phyloP scores from a whole-genome alignment of 2,329 filamentous ascomycete genomes.

The Ceratocystis papillata region DNA sequence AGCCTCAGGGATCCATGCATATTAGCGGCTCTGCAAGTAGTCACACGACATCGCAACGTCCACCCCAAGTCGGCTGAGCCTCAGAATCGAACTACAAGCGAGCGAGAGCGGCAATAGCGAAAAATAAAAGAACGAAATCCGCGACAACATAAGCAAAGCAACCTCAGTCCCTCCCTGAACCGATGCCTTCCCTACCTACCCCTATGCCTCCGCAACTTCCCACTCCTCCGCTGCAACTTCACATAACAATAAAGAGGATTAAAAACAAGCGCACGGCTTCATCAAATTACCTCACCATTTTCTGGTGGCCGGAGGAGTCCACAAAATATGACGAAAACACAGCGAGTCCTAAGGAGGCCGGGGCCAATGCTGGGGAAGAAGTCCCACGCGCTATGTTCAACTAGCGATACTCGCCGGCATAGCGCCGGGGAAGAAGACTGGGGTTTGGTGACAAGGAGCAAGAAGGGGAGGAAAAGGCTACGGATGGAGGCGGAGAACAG shows the following conservation, averaged over 20 bases:
- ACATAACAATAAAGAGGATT: not conserved
- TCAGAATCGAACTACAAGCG: too few species aligned
- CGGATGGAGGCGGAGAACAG: not conserved
- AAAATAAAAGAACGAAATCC: too few species aligned
- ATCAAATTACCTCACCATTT: conserved; percentile 3
- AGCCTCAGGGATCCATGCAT: not conserved
- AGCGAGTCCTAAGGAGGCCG: not conserved
- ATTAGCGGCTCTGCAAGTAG: too few species aligned
- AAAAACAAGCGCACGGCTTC: conserved; percentile 3
- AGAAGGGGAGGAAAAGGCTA: not conserved
- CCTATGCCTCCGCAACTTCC: not conserved
- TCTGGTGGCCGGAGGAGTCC: not conserved
- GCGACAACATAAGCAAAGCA: too few species aligned
- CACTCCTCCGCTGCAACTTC: not conserved
- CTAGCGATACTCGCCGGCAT: conserved; percentile 5
- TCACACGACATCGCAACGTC: too few species aligned
- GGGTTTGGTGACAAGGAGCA: not conserved
- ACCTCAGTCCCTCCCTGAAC: not conserved
- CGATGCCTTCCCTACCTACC: not conserved
- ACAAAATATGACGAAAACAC: conserved; percentile 5
- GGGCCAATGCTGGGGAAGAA: not conserved
- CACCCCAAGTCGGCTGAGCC: too few species aligned
- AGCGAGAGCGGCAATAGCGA: too few species aligned
- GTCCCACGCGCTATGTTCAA: not conserved
- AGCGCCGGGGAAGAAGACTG: conserved; percentile 10